Evolutionary conservation across 352 stramenopile genomes (phyloP), one percentile per base, ranked within the genome.

Genomic region (Phytophthora podocarpi): DNA sequence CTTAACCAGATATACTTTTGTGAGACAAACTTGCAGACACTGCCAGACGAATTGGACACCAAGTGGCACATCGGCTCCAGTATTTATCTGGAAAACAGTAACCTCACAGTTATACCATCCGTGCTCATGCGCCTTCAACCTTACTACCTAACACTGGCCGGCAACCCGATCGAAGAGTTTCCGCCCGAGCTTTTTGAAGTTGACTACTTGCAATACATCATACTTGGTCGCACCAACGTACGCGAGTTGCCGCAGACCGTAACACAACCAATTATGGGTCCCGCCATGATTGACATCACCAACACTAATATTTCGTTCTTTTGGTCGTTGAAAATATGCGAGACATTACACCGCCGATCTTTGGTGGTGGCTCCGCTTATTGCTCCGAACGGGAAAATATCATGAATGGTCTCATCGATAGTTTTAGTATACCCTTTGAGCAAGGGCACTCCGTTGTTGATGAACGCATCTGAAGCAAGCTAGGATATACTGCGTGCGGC

Each of bases 31-130:
- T 31, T 59, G 16, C 16, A 50, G 9, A 24, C 49, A 12, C 35
- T 85, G 5, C 78, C 76, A 0, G 13, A 58, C 3, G 40, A 82
- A 30, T 23, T 88, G 6, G 47, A 81, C 42, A 9, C 39, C 6
- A 57, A 45, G 9, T 86, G 76, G 76, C 46, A 43, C 9, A 9
- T 36, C 13, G 20, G 27, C 0, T 41, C 42, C 4, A n/a, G 0
- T 13, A 32, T 67, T 46, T 32, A 37, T 13, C 13, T 56, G 1
- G 37, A 71, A 28, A 61, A 53, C 10, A 67, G 27, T 13, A 26
- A 56, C 8, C 20, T 71, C 1, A 49, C 37, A 12, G 18, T 18
- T n/a, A 26, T 65, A 8, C 30, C 51, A 2, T 16, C n/a, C 5
- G 23, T 45, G 16, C n/a, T 68, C 1, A 10, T 57, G 4, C 41